Conservation (phyloP, 352 stramenopile species). For the Phytophthora kernoviae region DNA sequence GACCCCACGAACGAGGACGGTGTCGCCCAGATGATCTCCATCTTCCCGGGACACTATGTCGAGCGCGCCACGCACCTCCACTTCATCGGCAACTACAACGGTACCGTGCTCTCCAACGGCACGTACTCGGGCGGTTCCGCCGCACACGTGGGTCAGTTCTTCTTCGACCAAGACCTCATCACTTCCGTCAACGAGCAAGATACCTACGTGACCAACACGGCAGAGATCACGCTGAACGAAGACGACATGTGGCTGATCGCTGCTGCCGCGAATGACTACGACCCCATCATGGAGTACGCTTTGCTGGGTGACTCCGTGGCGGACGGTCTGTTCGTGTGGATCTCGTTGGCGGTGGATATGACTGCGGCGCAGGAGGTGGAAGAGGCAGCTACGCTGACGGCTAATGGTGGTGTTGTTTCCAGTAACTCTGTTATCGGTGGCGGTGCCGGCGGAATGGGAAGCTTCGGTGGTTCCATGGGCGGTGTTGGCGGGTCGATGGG, state of each 20-base stretch:
- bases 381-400: conserved; percentile 12
- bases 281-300: conserved; percentile 22
- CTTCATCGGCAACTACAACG: conserved; percentile 23
- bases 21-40: conserved; percentile 28
- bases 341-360: conserved; percentile 32
- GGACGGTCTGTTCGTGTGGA: conserved; percentile 24
- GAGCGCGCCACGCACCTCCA: conserved; percentile 28
- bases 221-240: conserved; percentile 21
- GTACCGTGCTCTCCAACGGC: conserved; percentile 23
- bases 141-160: conserved; percentile 30
- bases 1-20: conserved; percentile 22
- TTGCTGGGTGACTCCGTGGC: conserved; percentile 11
- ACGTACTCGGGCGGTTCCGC: conserved; percentile 30
- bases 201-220: conserved; percentile 22
- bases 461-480: conserved; percentile 22
- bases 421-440: conserved; percentile 16
- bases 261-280: conserved; percentile 11
- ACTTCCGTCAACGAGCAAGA: conserved; percentile 12
- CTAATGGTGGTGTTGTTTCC: conserved; percentile 21
- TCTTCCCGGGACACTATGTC: conserved; percentile 29
- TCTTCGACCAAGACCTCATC: conserved; percentile 33
- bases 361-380: conserved; percentile 14
- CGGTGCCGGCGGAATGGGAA: conserved; percentile 12
- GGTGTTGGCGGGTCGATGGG: conserved; percentile 10
- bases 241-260: conserved; percentile 10